Evolutionary conservation across 306 rosid genomes (phyloP).

Genomic region (Dalbergia oliveri): DNA sequence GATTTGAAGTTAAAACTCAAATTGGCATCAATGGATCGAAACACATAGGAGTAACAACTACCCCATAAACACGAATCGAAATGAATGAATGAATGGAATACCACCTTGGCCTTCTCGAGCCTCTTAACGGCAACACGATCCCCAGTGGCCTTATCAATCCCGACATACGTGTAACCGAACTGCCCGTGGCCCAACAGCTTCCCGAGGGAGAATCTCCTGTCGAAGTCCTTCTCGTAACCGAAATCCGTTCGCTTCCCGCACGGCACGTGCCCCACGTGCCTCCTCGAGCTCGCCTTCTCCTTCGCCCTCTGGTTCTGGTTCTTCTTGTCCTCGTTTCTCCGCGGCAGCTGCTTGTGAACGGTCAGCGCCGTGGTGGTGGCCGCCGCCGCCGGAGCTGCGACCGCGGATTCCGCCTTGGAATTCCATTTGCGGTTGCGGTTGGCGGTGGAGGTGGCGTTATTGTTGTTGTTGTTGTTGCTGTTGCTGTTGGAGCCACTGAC

Average conservation of each 20-base stretch:
- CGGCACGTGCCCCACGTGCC: slow-evolving; percentile 61
- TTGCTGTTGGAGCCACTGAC: slow-evolving; percentile 70
- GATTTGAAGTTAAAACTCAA: not conserved
- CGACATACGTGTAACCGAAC: slow-evolving; percentile 95
- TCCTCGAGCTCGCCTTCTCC: slow-evolving; percentile 46
- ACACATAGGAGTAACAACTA: not conserved
- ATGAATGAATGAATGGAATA: no score
- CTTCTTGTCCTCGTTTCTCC: slow-evolving; percentile 43
- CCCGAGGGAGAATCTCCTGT: slow-evolving; percentile 71
- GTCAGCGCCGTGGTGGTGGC: not conserved
- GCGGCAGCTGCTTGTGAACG: slow-evolving; percentile 40
- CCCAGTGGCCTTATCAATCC: slow-evolving; percentile 76
- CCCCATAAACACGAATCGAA: not conserved
- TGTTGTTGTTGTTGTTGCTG: slow-evolving; percentile 28
- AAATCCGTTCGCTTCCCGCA: slow-evolving; percentile 98
- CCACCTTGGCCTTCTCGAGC: slow-evolving; percentile 90
- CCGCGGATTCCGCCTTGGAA: slow-evolving; percentile 28
- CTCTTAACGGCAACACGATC: slow-evolving; percentile 97
- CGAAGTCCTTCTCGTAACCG: slow-evolving; percentile 84
- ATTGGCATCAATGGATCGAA: slow-evolving; percentile 7
- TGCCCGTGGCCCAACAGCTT: slow-evolving; percentile 96
- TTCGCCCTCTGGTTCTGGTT: slow-evolving; percentile 41
- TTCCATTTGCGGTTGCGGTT: slow-evolving; percentile 45
- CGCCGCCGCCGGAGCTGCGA: not conserved
- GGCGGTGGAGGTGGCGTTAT: not conserved